Percentiles rank a stretch among this genome's conserved stretches.
These are phyloP conservation scores for Fusarium mangiferae DNA, from an alignment of 2,329 filamentous ascomycete genomes.

Conservation along the genomic window DNA sequence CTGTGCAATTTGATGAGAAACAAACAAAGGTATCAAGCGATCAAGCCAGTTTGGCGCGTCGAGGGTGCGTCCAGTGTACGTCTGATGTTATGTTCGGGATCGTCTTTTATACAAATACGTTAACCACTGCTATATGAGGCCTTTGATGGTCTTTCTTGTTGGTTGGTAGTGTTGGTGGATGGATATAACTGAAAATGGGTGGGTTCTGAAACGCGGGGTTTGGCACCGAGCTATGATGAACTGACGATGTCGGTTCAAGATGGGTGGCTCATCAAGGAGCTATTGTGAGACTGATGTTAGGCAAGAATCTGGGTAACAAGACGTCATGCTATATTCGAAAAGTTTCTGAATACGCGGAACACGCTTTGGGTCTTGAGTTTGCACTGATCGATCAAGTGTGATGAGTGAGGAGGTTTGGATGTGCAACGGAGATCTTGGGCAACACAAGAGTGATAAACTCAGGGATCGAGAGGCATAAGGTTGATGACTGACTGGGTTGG, in stretches of 20 bases:
- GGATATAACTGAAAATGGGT: constrained; percentile 3
- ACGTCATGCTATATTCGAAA: background rate
- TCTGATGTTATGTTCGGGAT: background rate
- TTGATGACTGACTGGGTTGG: constrained; percentile 15
- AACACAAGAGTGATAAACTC: constrained; percentile 6
- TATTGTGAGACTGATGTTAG: background rate
- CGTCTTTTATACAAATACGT: background rate
- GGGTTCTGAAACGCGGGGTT: constrained; percentile 36
- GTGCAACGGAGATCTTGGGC: background rate
- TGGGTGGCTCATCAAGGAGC: background rate
- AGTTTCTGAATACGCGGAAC: background rate
- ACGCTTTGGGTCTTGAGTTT: background rate
- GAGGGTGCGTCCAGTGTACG: background rate
- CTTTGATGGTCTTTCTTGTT: background rate
- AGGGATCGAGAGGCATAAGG: constrained; percentile 2
- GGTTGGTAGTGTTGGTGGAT: background rate
- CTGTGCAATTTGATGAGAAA: background rate
- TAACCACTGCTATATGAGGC: background rate
- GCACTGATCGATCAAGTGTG: constrained; percentile 6
- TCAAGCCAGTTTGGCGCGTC: background rate
- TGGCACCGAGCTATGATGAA: constrained; percentile 13
- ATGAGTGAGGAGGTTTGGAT: background rate
- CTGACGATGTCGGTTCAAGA: background rate
- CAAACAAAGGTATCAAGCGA: background rate
- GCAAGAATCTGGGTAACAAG: background rate